Conservation (phyloP, 2,329 filamentous ascomycete genomes). For the Arthroderma uncinatum region DNA sequence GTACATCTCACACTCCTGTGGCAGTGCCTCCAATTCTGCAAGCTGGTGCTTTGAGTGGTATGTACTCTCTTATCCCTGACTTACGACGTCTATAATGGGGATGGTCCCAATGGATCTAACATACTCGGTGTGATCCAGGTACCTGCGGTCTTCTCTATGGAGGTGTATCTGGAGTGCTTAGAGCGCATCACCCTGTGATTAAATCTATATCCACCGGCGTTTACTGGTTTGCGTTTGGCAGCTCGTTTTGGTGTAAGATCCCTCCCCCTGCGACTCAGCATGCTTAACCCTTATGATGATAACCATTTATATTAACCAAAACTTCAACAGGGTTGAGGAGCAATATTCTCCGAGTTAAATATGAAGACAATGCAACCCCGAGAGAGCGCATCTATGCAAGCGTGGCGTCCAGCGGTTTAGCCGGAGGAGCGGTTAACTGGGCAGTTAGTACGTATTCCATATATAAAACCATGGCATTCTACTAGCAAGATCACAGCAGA, state of each 20-base stretch:
- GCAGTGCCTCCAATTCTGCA: constrained; percentile 39
- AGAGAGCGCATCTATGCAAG: constrained; percentile 56
- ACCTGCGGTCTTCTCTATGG: constrained; percentile 52
- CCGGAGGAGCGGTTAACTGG: constrained; percentile 47
- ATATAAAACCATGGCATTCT: not conserved
- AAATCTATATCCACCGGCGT: constrained; percentile 62
- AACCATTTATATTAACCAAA: constrained; percentile 10
- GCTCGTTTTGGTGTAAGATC: constrained; percentile 65
- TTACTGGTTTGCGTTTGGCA: constrained; percentile 71
- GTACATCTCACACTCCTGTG: constrained; percentile 12
- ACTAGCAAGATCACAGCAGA: not conserved
- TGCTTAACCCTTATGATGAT: constrained; percentile 10
- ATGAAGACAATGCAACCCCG: constrained; percentile 43
- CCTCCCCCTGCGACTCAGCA: too few species aligned
- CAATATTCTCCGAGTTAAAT: constrained; percentile 38
- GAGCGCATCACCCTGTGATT: constrained; percentile 53
- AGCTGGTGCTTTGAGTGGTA: constrained; percentile 51
- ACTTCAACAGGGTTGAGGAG: constrained; percentile 32
- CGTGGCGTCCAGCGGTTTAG: constrained; percentile 57
- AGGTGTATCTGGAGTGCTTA: constrained; percentile 59
- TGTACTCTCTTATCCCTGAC: constrained; percentile 15
- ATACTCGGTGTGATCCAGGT: constrained; percentile 33
- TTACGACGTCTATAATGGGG: too few species aligned
- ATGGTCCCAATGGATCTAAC: not conserved
- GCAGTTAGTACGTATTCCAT: constrained; percentile 38